Evolutionary conservation across 768 basidiomycete species (phyloP), one percentile per base, ranked within the genome.

Genomic region (Amanita muscaria): DNA sequence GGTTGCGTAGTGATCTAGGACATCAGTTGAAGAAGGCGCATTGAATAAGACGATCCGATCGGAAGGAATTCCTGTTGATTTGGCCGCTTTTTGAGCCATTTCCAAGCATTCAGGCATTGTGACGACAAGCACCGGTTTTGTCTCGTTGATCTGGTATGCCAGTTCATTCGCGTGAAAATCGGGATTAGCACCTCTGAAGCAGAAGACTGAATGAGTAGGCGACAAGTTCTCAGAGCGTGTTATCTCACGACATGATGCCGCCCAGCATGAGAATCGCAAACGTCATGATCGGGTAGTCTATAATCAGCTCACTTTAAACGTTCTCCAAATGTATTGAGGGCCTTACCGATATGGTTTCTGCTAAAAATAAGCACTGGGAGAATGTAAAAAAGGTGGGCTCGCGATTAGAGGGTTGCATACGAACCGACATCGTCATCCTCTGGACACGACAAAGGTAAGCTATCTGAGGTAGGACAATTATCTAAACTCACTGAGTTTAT

Each of bases 311-410:
- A 12, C 27, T 29, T 29, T 12, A 12, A 12, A 29, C 27, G 27
- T 29, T 29, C 12, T 12, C 7, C 6, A 29, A 12, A 12, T 29
- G 27, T 6, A 12, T 6, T 29, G 6, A 12, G 12, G 12, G 12
- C 27, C 69, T 33, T 50, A 77, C 80, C 81, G 32, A 83, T 56
- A 52, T 83, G 78, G 55, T 86, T 86, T 22, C 77, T 70, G 48
- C 80, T 79, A 57, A 76, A 82, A 32, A 83, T 55, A 45, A 81
- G 64, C 6, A 80, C 83, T 83, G 51, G 18, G 25, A 14, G 30
- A 22, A 10, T n/a, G 7, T n/a, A 25, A 34, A 21, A 4, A 25
- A 29, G 32, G 10, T 35, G 40, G 14, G 19, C 32, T 30, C 19
- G 3, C 14, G 4, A 11, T 15, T 16, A 8, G 16, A 41, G 3